These are phyloP conservation scores for Geotrichum phurueaensis DNA, from an alignment of 1,139 yeast species.

Conservation along the genomic window DNA sequence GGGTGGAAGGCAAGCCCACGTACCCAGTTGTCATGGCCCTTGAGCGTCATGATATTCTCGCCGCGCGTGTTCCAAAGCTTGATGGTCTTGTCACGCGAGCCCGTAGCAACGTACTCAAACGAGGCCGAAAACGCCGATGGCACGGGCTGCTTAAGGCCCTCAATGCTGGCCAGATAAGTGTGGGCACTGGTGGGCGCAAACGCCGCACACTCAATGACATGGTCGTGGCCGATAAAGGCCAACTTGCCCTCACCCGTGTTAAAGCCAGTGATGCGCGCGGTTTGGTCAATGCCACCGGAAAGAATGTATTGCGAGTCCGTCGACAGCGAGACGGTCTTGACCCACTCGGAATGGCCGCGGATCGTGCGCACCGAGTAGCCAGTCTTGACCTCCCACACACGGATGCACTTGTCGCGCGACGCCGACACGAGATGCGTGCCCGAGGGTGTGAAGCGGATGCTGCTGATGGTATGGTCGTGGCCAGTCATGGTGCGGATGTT, in stretches of 20 bases:
- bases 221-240: constrained; percentile 68
- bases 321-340: constrained; percentile 54
- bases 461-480: constrained; percentile 85
- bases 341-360: constrained; percentile 87
- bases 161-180: constrained; percentile 46
- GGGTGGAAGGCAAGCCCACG: constrained; percentile 67
- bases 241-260: constrained; percentile 65
- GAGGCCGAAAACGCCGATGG: constrained; percentile 24
- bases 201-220: constrained; percentile 70
- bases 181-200: constrained; percentile 57
- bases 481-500: constrained; percentile 67
- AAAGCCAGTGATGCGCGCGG: constrained; percentile 57
- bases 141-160: constrained; percentile 31
- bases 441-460: constrained; percentile 49
- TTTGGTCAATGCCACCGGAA: constrained; percentile 79
- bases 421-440: constrained; percentile 54
- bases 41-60: constrained; percentile 47
- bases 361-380: constrained; percentile 67
- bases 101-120: constrained; percentile 52
- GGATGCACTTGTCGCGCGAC: constrained; percentile 69
- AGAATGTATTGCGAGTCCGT: constrained; percentile 53
- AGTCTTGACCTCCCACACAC: constrained; percentile 67
- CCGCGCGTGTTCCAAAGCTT: constrained; percentile 77
- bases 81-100: constrained; percentile 73
- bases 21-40: constrained; percentile 88